Evolutionary conservation across 768 basidiomycete genomes (phyloP), one percentile per base, ranked within the genome.

Genomic region (Boletellus sp.): DNA sequence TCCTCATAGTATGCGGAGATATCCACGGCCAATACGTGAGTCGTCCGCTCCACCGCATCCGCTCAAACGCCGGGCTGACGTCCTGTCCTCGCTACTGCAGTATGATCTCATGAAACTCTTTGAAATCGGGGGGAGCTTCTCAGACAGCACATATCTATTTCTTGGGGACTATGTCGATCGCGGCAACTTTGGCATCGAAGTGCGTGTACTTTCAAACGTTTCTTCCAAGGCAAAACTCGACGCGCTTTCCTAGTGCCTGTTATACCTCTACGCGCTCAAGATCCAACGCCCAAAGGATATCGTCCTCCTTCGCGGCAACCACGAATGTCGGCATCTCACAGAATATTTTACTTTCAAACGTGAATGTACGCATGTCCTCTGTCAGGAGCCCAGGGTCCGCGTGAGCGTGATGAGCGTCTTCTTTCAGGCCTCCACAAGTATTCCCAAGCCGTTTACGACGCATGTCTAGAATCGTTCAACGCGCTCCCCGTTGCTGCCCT

Each of bases 31-130:
- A 97, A 87, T 97, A 92, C 69, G 94, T 94, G 60, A 66, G 74
- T 65, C 67, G 36, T 56, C 19, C 91, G 71, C 87, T 94, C 35
- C 90, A 91, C 60, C 88, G 89, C 12, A 87, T 89, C 84, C 91
- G 86, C 70, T 90, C 90, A 56, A 63, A 70, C 58, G 66, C 49
- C 26, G 19, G 20, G 15, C 40, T 49, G 45, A 58, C 50, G 13
- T 2, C 6, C 4, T 26, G 8, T 38, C 26, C 24, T 50, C 36
- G 49, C 13, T 8, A 11, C n/a, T 23, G 3, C 28, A 97, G 93
- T 98, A 94, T 67, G 95, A 98, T 71, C 76, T 98, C 51, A 95
- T 98, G 91, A 96, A 98, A 70, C 78, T 97, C 35, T 94, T 97
- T 60, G 94, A 96, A 61, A 86, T 97, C 28, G 95, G 95, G 26